Evolutionary conservation across 352 stramenopile genomes (phyloP), one percentile per base, ranked within the genome.

Genomic region (Globisporangium middletonii): DNA sequence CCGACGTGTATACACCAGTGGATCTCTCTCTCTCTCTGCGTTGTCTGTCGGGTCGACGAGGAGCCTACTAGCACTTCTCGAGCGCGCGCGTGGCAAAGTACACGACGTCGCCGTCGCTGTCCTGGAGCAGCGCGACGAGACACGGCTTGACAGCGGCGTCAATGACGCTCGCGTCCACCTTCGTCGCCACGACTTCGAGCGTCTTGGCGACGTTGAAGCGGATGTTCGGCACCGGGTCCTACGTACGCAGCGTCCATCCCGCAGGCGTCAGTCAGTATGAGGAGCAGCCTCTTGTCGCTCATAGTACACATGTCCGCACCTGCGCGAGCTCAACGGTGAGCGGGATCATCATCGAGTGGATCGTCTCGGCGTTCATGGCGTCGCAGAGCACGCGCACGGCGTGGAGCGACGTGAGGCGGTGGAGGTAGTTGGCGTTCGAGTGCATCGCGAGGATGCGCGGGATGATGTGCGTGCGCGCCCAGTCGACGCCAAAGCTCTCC

Each of bases 191-290:
- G 19, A 79, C 78, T 56, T 96, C 79, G 33, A 99, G 72, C 30
- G 88, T 96, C 77, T 99, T 99, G 26, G 96, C 95, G 38, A 99
- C 95, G 72, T 99, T 99, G 65, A 99, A 99, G 27, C 97, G 90
- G 54, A 99, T 98, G 74, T 99, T 99, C 3, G 97, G 90, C 11
- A 99, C 92, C n/a, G 88, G 83, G 63, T 96, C 86, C 81, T 95
- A 62, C 52, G 19, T 38, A 2, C 11, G 57, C 38, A 55, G 15
- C 3, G 23, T 23, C 23, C 23, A 23, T 23, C 23, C 23, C 23
- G 23, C 23, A 23, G 23, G 23, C 23, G 23, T 6, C 38, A 44
- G 12, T 45, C 15, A 4, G 18, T 23, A 23, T 23, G 23, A 23
- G 23, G 23, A 23, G 23, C 23, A 23, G 23, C 23, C 23, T 23